These are phyloP conservation scores for Calocybe indica DNA, from an alignment of 768 basidiomycete species.

Conservation along the genomic window DNA sequence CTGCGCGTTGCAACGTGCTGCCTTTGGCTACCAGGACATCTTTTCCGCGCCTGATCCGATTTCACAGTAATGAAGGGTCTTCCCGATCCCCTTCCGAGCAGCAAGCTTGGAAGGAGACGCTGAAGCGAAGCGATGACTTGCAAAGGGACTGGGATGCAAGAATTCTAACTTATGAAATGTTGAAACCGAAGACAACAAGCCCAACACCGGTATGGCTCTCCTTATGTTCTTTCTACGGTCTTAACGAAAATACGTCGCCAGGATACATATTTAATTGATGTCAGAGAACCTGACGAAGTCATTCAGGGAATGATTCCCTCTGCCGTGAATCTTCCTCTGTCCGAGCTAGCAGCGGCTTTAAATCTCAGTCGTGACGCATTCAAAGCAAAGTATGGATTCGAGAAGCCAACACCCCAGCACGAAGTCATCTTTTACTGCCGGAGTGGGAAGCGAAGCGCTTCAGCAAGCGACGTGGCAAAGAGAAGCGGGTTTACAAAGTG, in stretches of 20 bases:
- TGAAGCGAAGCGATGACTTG: slow-evolving; percentile 31
- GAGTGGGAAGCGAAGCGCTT: slow-evolving; percentile 77
- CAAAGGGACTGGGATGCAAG: slow-evolving; percentile 76
- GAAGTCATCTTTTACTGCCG: slow-evolving; percentile 89
- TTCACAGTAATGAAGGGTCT: slow-evolving; percentile 7
- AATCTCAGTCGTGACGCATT: slow-evolving; percentile 52
- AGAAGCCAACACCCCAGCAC: slow-evolving; percentile 64
- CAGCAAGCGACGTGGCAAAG: slow-evolving; percentile 77
- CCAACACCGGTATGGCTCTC: slow-evolving; percentile 53
- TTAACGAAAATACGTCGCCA: slow-evolving; percentile 20
- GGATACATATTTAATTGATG: slow-evolving; percentile 77
- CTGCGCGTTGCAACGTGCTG: slow-evolving; percentile 10
- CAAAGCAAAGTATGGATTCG: slow-evolving; percentile 60
- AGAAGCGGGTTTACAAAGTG: slow-evolving; percentile 80
- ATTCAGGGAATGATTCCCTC: slow-evolving; percentile 91
- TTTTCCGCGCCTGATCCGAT: slow-evolving; percentile 9
- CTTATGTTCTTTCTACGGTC: background rate
- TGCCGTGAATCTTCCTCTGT: slow-evolving; percentile 84
- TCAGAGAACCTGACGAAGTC: slow-evolving; percentile 91
- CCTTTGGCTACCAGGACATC: slow-evolving; percentile 6
- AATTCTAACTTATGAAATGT: slow-evolving; percentile 68
- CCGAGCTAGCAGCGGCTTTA: slow-evolving; percentile 64
- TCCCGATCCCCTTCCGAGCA: slow-evolving; percentile 14
- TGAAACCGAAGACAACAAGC: slow-evolving; percentile 73
- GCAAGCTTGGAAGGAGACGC: slow-evolving; percentile 24